Percentiles rank a stretch among this genome's conserved stretches.
These are phyloP conservation scores for Bipolaris zeicola DNA, from an alignment of 2,329 filamentous ascomycete genomes.

Conservation along the genomic window DNA sequence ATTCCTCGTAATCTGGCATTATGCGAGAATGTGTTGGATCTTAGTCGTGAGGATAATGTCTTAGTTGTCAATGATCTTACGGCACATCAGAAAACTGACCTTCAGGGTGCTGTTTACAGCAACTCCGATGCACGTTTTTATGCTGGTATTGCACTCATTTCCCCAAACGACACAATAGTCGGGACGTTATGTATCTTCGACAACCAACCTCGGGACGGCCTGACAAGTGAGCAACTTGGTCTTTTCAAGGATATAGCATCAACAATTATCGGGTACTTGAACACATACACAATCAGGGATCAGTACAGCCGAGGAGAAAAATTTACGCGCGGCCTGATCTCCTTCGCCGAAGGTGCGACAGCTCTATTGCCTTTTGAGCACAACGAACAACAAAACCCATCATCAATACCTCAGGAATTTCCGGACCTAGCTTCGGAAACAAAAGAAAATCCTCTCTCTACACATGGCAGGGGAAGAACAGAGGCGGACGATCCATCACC, in stretches of 20 bases:
- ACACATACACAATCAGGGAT: constrained; percentile 35
- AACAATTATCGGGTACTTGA: constrained; percentile 35
- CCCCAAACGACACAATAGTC: constrained; percentile 29
- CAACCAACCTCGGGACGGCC: constrained; percentile 20
- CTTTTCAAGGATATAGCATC: constrained; percentile 32
- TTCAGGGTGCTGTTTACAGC: constrained; percentile 2
- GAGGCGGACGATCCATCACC: neutral
- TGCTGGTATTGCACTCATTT: constrained; percentile 36
- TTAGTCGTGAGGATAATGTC: constrained; percentile 7
- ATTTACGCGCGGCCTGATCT: constrained; percentile 40
- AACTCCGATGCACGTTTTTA: constrained; percentile 27
- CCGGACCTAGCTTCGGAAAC: neutral
- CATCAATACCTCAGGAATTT: neutral
- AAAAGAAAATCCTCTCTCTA: neutral
- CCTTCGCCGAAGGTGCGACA: constrained; percentile 39
- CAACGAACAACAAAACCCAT: neutral
- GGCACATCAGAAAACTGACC: neutral
- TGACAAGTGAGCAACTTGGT: constrained; percentile 19
- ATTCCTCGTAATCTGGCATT: constrained; percentile 35
- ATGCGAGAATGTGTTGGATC: constrained; percentile 29
- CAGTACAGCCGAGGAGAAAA: constrained; percentile 35
- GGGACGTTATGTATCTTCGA: constrained; percentile 36
- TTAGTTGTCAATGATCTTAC: constrained; percentile 21
- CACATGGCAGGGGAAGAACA: neutral
- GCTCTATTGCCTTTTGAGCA: constrained; percentile 24